Conservation (phyloP, 1,284 basidiomycete species). For the Mycosarcoma maydis region DNA sequence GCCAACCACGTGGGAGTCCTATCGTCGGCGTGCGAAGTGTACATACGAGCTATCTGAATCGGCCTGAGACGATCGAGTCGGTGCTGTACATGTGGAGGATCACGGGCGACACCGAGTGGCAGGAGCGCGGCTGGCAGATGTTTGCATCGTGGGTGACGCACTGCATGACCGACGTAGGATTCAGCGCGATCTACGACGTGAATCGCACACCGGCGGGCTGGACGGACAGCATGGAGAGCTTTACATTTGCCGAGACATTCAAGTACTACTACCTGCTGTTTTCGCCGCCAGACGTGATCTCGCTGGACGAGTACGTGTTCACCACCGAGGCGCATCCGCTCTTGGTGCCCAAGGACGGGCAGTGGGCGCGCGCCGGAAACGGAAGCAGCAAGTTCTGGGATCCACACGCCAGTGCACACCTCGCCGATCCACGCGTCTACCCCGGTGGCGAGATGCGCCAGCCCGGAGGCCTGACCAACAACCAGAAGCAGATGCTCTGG, state of each 20-base stretch:
- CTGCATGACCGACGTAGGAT: constrained; percentile 67
- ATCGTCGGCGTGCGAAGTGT: constrained; percentile 60
- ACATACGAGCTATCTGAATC: constrained; percentile 54
- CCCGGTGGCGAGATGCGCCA: constrained; percentile 54
- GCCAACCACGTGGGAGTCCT: constrained; percentile 51
- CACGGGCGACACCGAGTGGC: constrained; percentile 72
- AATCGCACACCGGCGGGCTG: constrained; percentile 56
- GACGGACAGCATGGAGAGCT: constrained; percentile 70
- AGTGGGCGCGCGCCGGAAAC: constrained; percentile 48
- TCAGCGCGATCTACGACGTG: constrained; percentile 69
- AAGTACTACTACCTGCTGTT: constrained; percentile 69
- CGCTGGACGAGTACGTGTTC: constrained; percentile 72
- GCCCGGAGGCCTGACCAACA: constrained; percentile 58
- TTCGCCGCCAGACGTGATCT: constrained; percentile 70
- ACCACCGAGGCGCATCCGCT: constrained; percentile 69
- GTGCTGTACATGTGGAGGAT: constrained; percentile 72
- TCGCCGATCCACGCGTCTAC: constrained; percentile 38
- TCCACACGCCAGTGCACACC: constrained; percentile 10
- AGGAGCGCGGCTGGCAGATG: constrained; percentile 73
- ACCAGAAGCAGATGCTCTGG: constrained; percentile 57
- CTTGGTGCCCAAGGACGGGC: constrained; percentile 54
- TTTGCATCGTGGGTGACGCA: constrained; percentile 71
- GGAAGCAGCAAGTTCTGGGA: constrained; percentile 57
- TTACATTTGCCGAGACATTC: constrained; percentile 72
- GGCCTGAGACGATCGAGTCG: constrained; percentile 73